phyloP scores from a whole-genome alignment of 768 basidiomycete genomes.

The Lactifluus subvellereus region DNA sequence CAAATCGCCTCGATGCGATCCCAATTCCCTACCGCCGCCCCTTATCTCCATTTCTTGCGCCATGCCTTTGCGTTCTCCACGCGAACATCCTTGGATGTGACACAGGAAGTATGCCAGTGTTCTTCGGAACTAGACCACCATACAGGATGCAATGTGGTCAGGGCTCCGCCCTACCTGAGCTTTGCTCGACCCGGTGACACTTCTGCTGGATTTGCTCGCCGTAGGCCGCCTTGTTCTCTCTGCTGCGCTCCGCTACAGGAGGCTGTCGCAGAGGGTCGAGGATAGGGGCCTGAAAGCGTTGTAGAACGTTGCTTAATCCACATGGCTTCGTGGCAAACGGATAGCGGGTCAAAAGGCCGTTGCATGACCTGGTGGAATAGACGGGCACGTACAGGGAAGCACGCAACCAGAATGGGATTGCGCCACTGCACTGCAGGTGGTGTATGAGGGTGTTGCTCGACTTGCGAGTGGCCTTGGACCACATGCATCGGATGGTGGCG shows the following conservation, averaged over 20 bases:
- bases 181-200: conserved; percentile 22
- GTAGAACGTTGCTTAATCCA: conserved; percentile 19
- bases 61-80: conserved; percentile 1
- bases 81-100: background rate
- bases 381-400: conserved; percentile 19
- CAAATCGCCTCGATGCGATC: background rate
- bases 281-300: conserved; percentile 22
- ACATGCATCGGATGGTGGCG: conserved; percentile 12
- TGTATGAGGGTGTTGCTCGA: conserved; percentile 10
- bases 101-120: conserved; percentile 5
- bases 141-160: conserved; percentile 18
- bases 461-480: conserved; percentile 4
- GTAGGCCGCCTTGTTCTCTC: conserved; percentile 13
- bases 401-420: conserved; percentile 6
- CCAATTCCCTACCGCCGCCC: too few species aligned
- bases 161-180: conserved; percentile 17
- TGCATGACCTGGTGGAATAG: conserved; percentile 3
- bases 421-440: conserved; percentile 7
- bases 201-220: conserved; percentile 23
- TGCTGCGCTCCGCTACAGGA: conserved; percentile 10
- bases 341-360: conserved; percentile 7
- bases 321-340: conserved; percentile 17
- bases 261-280: background rate
- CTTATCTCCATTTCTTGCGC: conserved; percentile 5
- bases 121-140: conserved; percentile 15